A percentile compares a stretch with the other conserved stretches of the same genome.
These are phyloP conservation scores for Puccinia coronata DNA, from an alignment of 1,284 basidiomycete genomes.

Conservation along the genomic window DNA sequence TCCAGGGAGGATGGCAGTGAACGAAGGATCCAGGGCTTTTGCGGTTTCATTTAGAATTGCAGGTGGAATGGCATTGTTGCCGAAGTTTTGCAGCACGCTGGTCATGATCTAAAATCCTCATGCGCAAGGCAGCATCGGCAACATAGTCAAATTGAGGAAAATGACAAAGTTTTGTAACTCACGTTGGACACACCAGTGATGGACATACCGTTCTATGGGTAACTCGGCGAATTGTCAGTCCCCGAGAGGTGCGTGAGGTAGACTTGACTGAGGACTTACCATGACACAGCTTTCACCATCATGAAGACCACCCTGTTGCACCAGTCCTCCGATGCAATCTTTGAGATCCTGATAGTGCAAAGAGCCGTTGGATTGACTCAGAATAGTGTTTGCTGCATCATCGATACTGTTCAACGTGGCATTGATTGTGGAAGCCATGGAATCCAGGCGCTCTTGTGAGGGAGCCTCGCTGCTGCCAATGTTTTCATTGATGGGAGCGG, in stretches of 20 bases:
- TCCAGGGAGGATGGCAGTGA: slow-evolving; percentile 44
- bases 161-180: neutral
- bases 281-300: slow-evolving; percentile 45
- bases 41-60: slow-evolving; percentile 16
- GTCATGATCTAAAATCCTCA: slow-evolving; percentile 46
- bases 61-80: slow-evolving; percentile 29
- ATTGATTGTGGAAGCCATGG: slow-evolving; percentile 37
- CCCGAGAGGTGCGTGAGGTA: neutral
- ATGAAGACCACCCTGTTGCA: slow-evolving; percentile 47
- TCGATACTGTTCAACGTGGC: slow-evolving; percentile 47
- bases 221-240: neutral
- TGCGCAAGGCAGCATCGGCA: no score
- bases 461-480: slow-evolving; percentile 17
- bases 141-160: neutral
- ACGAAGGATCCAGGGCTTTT: slow-evolving; percentile 42
- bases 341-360: slow-evolving; percentile 42
- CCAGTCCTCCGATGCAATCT: slow-evolving; percentile 39
- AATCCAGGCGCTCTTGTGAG: slow-evolving; percentile 34
- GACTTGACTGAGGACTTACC: slow-evolving; percentile 13
- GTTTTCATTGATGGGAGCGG: slow-evolving; percentile 36
- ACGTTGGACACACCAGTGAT: slow-evolving; percentile 40
- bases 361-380: slow-evolving; percentile 35
- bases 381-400: slow-evolving; percentile 24
- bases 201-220: slow-evolving; percentile 36
- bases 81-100: slow-evolving; percentile 42